A percentile compares a stretch with the other conserved stretches of the same genome.
These are phyloP conservation scores for Leccinum fallax DNA, from an alignment of 1,284 basidiomycete species.

Conservation along the genomic window DNA sequence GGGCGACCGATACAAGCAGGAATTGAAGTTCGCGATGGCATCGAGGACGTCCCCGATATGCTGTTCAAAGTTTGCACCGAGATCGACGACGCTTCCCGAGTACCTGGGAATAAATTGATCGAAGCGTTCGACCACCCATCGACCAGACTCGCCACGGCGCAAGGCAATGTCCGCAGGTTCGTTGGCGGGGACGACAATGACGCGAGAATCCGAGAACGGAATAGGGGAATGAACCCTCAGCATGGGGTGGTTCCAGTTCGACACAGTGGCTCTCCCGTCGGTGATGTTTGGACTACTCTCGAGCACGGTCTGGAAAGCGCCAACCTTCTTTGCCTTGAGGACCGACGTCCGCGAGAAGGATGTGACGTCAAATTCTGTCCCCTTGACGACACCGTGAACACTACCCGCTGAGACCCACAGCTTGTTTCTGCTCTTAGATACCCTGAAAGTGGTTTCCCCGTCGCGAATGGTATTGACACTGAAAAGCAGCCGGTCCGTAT, in stretches of 20 bases:
- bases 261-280: conserved; percentile 17
- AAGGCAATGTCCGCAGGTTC: conserved; percentile 16
- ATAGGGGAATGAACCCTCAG: conserved; percentile 15
- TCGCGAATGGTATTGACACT: conserved; percentile 22
- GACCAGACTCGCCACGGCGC: background rate
- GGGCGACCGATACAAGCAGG: conserved; percentile 20
- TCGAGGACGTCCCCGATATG: conserved; percentile 12
- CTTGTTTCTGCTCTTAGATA: conserved; percentile 5
- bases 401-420: conserved; percentile 26
- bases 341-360: background rate
- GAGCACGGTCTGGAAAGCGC: conserved; percentile 16
- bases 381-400: conserved; percentile 20
- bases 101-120: conserved; percentile 15
- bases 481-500: conserved; percentile 23
- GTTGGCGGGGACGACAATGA: conserved; percentile 6
- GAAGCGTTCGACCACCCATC: conserved; percentile 22
- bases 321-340: conserved; percentile 16
- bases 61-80: conserved; percentile 5
- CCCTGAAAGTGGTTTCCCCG: conserved; percentile 22
- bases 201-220: background rate
- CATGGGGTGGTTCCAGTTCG: conserved; percentile 16
- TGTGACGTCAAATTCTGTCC: conserved; percentile 16
- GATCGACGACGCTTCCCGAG: conserved; percentile 3
- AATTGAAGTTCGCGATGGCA: conserved; percentile 24
- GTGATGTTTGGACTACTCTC: conserved; percentile 8